A percentile compares a stretch with the other conserved stretches of the same genome.
These are phyloP conservation scores for Pleurotus tuber-regium DNA, from an alignment of 768 basidiomycete genomes.

Conservation along the genomic window DNA sequence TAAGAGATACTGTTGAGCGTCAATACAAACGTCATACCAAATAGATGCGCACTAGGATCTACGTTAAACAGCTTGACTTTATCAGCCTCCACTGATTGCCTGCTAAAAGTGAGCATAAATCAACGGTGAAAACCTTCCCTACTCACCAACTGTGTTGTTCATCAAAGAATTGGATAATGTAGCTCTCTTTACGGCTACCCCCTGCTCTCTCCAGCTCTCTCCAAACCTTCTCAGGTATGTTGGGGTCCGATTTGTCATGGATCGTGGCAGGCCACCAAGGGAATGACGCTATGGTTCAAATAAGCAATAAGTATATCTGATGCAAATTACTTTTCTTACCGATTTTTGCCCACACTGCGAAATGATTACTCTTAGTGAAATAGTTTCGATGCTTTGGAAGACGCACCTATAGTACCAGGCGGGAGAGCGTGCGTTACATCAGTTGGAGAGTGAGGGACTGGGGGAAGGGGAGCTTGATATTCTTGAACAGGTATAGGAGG, in stretches of 20 bases:
- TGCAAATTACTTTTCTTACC: constrained; percentile 35
- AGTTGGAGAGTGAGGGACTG: background rate
- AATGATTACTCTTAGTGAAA: too few relatives aligned
- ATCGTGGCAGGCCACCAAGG: constrained; percentile 91
- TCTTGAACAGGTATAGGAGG: background rate
- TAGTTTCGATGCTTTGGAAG: background rate
- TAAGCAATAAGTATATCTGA: constrained; percentile 4
- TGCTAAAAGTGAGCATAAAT: constrained; percentile 23
- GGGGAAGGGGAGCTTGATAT: background rate
- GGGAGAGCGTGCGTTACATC: background rate
- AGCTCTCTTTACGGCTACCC: constrained; percentile 37
- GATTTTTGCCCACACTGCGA: constrained; percentile 81
- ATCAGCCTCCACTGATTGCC: constrained; percentile 60
- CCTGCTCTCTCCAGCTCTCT: constrained; percentile 23
- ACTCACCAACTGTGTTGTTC: constrained; percentile 59
- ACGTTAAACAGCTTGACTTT: constrained; percentile 70
- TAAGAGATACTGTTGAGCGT: constrained; percentile 24
- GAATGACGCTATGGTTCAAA: constrained; percentile 49
- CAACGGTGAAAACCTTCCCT: background rate
- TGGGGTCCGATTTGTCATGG: constrained; percentile 55
- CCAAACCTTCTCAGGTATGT: constrained; percentile 48
- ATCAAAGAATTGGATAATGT: constrained; percentile 74
- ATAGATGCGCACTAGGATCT: constrained; percentile 49
- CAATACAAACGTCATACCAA: background rate
- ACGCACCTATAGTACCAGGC: constrained; percentile 39